A percentile compares a stretch with the other conserved stretches of the same genome.
Conservation (phyloP, 805 yeast genomes). For the Starmerella geochares region DNA sequence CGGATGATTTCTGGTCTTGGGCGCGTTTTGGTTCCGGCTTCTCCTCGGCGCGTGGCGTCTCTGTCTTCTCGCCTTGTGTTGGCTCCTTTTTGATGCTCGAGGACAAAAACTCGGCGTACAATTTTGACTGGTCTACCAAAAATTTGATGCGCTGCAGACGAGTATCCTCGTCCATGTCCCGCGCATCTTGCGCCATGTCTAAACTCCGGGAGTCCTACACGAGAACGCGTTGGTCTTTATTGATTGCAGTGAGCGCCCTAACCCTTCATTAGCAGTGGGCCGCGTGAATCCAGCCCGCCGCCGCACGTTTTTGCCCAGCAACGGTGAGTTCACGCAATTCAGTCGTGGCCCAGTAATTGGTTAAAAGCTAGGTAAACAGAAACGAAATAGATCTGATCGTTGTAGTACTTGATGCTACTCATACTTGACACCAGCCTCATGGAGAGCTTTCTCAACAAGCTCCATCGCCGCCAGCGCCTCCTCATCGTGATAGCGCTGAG, state of each 20-base stretch:
- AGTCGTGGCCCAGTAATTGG: too few species aligned
- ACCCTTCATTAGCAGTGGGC: constrained; percentile 1
- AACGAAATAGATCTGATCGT: too few species aligned
- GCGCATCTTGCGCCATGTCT: constrained; percentile 7
- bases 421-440: constrained; percentile 2
- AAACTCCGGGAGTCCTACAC: background rate
- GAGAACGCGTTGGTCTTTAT: background rate
- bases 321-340: too few species aligned
- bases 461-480: constrained; percentile 44
- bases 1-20: background rate
- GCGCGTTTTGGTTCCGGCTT: background rate
- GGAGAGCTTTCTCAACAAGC: constrained; percentile 29
- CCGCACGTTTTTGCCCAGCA: too few species aligned
- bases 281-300: too few species aligned
- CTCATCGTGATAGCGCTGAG: constrained; percentile 54
- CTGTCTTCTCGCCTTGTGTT: constrained; percentile 27
- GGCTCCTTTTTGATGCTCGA: constrained; percentile 43
- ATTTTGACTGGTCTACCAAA: constrained; percentile 76
- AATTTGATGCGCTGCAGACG: constrained; percentile 60
- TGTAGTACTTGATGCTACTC: too few species aligned
- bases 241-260: background rate
- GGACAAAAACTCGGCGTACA: constrained; percentile 76
- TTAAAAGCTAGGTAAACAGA: too few species aligned
- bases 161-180: constrained; percentile 39
- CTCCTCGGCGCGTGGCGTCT: constrained; percentile 13